These are phyloP conservation scores for Candida freyschussii DNA, from an alignment of 1,139 yeast species.

Conservation along the genomic window DNA sequence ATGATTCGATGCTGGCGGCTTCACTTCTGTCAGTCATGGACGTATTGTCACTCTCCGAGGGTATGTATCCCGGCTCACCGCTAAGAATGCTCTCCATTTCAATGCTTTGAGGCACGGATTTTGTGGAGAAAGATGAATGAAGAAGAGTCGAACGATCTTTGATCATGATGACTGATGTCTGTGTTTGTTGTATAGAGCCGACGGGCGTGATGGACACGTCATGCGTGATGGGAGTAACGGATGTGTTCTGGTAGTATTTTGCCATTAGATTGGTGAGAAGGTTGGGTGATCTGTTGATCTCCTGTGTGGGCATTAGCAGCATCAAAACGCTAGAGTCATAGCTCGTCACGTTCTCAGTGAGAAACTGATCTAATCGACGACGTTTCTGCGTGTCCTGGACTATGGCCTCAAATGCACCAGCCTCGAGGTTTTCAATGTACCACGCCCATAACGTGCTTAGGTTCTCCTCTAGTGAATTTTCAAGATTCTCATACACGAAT, in stretches of 20 bases:
- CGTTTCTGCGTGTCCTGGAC: slow-evolving; percentile 12
- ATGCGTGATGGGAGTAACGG: slow-evolving; percentile 2
- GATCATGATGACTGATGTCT: slow-evolving; percentile 14
- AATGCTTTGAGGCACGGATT: slow-evolving; percentile 2
- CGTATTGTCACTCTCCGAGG: slow-evolving; percentile 5
- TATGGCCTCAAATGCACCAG: slow-evolving; percentile 16
- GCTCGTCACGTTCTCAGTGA: slow-evolving; percentile 12
- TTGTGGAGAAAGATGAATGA: background rate
- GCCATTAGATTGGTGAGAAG: slow-evolving; percentile 12
- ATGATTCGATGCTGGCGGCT: slow-evolving; percentile 9
- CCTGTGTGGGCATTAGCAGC: slow-evolving; percentile 14
- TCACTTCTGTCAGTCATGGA: slow-evolving; percentile 2
- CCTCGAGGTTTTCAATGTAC: slow-evolving; percentile 14
- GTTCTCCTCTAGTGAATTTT: slow-evolving; percentile 11
- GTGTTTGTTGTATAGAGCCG: slow-evolving; percentile 11
- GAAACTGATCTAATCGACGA: slow-evolving; percentile 14
- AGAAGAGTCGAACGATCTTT: slow-evolving; percentile 4
- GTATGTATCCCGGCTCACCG: slow-evolving; percentile 12
- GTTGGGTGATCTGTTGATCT: slow-evolving; percentile 13
- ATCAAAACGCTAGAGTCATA: slow-evolving; percentile 14
- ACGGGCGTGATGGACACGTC: slow-evolving; percentile 15
- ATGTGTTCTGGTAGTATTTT: slow-evolving; percentile 10
- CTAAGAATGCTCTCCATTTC: slow-evolving; percentile 13
- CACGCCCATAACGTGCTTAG: slow-evolving; percentile 17
- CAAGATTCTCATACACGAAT: slow-evolving; percentile 14